A percentile compares a stretch with the other conserved stretches of the same genome.
These are phyloP conservation scores for Phytophthora uliginosa DNA, from an alignment of 352 stramenopile species.

Conservation along the genomic window DNA sequence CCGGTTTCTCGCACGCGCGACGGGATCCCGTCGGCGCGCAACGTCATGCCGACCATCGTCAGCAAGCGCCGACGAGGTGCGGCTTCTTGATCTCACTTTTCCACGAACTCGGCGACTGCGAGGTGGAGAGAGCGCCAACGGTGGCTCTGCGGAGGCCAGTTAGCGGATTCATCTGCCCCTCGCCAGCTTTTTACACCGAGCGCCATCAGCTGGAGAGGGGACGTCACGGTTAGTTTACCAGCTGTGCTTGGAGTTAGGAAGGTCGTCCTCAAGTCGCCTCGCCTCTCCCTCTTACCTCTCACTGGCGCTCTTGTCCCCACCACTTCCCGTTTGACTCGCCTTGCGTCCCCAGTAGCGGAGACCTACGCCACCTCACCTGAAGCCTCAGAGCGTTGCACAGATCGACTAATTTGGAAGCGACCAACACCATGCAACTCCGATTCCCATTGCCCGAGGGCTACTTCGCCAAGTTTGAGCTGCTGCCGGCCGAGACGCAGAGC, in stretches of 20 bases:
- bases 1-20: constrained; percentile 27
- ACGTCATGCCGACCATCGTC: constrained; percentile 19
- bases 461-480: constrained; percentile 81
- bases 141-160: constrained; percentile 26
- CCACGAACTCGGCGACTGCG: constrained; percentile 25
- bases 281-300: constrained; percentile 24
- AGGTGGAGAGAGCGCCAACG: constrained; percentile 20
- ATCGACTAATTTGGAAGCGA: background rate
- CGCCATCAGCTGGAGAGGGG: constrained; percentile 16
- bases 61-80: constrained; percentile 26
- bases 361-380: background rate
- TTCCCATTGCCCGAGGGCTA: constrained; percentile 76
- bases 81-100: constrained; percentile 33
- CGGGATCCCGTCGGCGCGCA: constrained; percentile 23
- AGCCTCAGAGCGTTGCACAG: background rate
- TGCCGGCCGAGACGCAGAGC: constrained; percentile 57
- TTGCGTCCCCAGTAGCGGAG: constrained; percentile 14
- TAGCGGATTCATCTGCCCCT: constrained; percentile 25
- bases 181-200: constrained; percentile 33
- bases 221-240: constrained; percentile 28
- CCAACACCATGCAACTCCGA: constrained; percentile 66
- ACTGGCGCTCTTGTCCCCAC: constrained; percentile 8
- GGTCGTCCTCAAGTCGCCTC: constrained; percentile 22
- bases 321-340: constrained; percentile 44
- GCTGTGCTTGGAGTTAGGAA: constrained; percentile 29